Evolutionary conservation across 192 early-diverging fungal genomes (phyloP).

Genomic region (Entomortierella chlamydospora): DNA sequence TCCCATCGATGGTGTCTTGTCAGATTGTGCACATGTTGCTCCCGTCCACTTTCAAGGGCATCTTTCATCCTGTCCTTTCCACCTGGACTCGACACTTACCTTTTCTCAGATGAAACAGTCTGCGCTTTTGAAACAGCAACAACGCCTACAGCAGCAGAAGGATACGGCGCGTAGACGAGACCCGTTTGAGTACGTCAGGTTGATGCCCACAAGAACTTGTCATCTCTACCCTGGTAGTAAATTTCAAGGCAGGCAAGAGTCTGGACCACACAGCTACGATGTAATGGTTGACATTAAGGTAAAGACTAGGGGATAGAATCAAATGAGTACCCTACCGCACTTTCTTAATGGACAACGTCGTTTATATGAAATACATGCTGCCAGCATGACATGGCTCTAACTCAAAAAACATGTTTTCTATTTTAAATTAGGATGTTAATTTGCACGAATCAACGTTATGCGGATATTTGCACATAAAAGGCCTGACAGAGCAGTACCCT

Average conservation of each 20-base stretch:
- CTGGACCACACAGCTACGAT: slow-evolving; percentile 68
- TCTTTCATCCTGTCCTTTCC: slow-evolving; percentile 8
- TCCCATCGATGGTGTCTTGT: background rate
- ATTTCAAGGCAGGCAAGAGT: slow-evolving; percentile 76
- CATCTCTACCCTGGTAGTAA: slow-evolving; percentile 71
- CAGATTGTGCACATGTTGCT: background rate
- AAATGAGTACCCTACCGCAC: background rate
- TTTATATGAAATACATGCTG: no score
- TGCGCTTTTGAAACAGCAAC: background rate
- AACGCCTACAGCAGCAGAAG: background rate
- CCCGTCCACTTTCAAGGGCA: slow-evolving; percentile 21
- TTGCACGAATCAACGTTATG: slow-evolving; percentile 76
- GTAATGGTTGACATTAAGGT: slow-evolving; percentile 83
- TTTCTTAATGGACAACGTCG: no score
- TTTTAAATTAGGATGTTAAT: slow-evolving; percentile 68
- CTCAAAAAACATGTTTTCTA: background rate
- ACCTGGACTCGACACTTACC: background rate
- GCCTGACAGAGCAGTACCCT: slow-evolving; percentile 83
- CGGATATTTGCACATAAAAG: slow-evolving; percentile 85
- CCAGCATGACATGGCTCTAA: no score
- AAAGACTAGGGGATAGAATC: slow-evolving; percentile 1
- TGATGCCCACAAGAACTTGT: slow-evolving; percentile 47
- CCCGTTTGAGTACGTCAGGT: slow-evolving; percentile 33
- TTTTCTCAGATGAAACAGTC: slow-evolving; percentile 4
- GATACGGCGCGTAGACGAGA: slow-evolving; percentile 11